Percentiles rank a stretch among this genome's conserved stretches.
Conservation (phyloP, 169 alveolate species). For the Babesia bovis region DNA sequence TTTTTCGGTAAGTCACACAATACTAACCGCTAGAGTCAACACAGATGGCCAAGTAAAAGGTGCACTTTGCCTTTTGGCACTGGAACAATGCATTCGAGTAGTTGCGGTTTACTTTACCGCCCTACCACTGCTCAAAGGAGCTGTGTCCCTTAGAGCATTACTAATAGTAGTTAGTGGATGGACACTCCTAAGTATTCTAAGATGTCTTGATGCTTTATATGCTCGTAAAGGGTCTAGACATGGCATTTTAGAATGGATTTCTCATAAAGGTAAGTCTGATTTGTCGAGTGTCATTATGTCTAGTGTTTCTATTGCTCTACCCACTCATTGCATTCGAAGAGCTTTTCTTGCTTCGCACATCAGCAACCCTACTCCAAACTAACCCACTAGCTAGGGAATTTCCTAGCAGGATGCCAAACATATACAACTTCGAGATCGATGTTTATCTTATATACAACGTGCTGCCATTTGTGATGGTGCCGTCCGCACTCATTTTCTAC, state of each 20-base stretch:
- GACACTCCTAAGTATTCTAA: conserved; percentile 24
- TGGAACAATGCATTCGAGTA: conserved; percentile 12
- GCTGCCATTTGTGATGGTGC: conserved; percentile 41
- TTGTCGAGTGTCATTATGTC: background rate
- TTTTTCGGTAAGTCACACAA: conserved; percentile 6
- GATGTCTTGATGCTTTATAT: conserved; percentile 23
- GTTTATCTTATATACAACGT: conserved; percentile 26
- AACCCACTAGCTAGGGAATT: conserved; percentile 14
- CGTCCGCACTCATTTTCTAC: conserved; percentile 28
- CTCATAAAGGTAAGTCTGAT: conserved; percentile 20
- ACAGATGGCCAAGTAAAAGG: conserved; percentile 1
- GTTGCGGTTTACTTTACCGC: conserved; percentile 24
- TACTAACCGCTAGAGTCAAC: background rate
- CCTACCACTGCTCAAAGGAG: conserved; percentile 4
- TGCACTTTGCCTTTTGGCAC: background rate
- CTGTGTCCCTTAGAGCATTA: conserved; percentile 11
- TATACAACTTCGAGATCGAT: conserved; percentile 51
- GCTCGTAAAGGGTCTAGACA: background rate
- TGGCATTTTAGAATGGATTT: conserved; percentile 9
- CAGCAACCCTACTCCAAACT: background rate
- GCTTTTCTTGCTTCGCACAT: conserved; percentile 19
- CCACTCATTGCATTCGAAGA: conserved; percentile 47
- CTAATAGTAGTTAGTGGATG: conserved; percentile 7
- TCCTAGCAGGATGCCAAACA: conserved; percentile 66
- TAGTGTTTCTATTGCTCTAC: conserved; percentile 49